Percentiles rank a stretch among this genome's conserved stretches.
Evolutionary conservation across 2,329 filamentous ascomycete species (phyloP).

Genomic region (Aspergillus floridensis): DNA sequence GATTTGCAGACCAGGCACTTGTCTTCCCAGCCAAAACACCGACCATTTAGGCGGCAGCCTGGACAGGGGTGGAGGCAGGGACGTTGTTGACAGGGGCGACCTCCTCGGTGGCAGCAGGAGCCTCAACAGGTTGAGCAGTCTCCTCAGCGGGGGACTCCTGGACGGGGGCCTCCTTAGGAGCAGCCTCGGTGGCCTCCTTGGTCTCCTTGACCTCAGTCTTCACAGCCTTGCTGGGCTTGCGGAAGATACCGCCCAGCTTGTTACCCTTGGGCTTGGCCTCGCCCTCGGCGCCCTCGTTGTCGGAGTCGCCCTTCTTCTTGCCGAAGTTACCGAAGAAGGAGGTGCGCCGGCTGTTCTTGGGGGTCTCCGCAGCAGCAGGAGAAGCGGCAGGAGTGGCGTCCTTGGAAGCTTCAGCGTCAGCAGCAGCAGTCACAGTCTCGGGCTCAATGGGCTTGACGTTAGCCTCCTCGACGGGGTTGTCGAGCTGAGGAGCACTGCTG

Average conservation of each 20-base stretch:
- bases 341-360: constrained; percentile 51
- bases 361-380: constrained; percentile 30
- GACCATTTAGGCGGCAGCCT: constrained; percentile 43
- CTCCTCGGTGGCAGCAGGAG: constrained; percentile 28
- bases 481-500: constrained; percentile 50
- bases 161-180: constrained; percentile 28
- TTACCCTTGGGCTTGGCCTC: constrained; percentile 45
- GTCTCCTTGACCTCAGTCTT: constrained; percentile 43
- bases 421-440: constrained; percentile 46
- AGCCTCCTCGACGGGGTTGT: constrained; percentile 43
- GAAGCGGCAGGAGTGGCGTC: constrained; percentile 30
- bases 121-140: constrained; percentile 26
- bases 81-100: constrained; percentile 35
- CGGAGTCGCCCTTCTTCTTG: constrained; percentile 50
- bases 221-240: constrained; percentile 49
- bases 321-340: constrained; percentile 56
- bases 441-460: constrained; percentile 40
- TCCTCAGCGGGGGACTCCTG: constrained; percentile 28
- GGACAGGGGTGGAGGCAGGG: constrained; percentile 35
- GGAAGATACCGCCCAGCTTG: constrained; percentile 49
- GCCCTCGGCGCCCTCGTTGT: constrained; percentile 47
- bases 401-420: constrained; percentile 38
- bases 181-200: constrained; percentile 23
- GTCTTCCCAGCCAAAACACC: too few relatives aligned
- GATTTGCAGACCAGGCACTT: neutral